A percentile compares a stretch with the other conserved stretches of the same genome.
phyloP scores from a whole-genome alignment of 1,284 basidiomycete genomes.

The Athelia psychrophila region DNA sequence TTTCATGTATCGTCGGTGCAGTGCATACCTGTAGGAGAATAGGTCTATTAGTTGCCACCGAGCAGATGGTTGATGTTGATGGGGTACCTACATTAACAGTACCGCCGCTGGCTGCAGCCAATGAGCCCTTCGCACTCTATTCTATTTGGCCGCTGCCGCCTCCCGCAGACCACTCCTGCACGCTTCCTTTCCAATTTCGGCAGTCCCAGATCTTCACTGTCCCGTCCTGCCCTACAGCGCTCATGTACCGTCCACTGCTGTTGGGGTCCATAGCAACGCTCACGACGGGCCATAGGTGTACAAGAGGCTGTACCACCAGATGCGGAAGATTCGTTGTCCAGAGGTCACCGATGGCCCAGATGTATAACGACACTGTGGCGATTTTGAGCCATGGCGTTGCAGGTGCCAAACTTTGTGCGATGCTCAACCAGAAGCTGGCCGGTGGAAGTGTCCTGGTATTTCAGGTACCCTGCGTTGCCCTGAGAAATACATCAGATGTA shows the following conservation, averaged over 20 bases:
- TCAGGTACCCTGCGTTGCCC: slow-evolving; percentile 89
- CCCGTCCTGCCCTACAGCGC: slow-evolving; percentile 87
- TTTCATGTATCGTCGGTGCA: slow-evolving; percentile 63
- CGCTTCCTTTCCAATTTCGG: slow-evolving; percentile 88
- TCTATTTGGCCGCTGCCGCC: slow-evolving; percentile 62
- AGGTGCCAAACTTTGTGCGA: slow-evolving; percentile 86
- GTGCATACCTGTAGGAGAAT: slow-evolving; percentile 53
- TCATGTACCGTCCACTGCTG: slow-evolving; percentile 85
- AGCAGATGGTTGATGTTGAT: slow-evolving; percentile 5
- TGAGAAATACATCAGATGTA: no score
- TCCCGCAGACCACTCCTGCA: slow-evolving; percentile 78
- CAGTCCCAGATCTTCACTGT: slow-evolving; percentile 95
- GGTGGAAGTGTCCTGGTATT: slow-evolving; percentile 97
- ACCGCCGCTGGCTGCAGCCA: slow-evolving; percentile 81
- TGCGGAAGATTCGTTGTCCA: slow-evolving; percentile 96
- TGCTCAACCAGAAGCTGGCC: slow-evolving; percentile 87
- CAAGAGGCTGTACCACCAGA: slow-evolving; percentile 88
- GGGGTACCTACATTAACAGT: slow-evolving; percentile 69
- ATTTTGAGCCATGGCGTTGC: slow-evolving; percentile 89
- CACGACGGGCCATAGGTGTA: slow-evolving; percentile 87
- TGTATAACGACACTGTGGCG: slow-evolving; percentile 90
- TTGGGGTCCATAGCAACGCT: slow-evolving; percentile 84
- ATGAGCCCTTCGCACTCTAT: slow-evolving; percentile 80
- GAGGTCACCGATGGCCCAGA: slow-evolving; percentile 93
- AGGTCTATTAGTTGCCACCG: not conserved